These are phyloP conservation scores for Dorcoceras hygrometricum DNA, from an alignment of 257 asterid genomes.

Conservation along the genomic window DNA sequence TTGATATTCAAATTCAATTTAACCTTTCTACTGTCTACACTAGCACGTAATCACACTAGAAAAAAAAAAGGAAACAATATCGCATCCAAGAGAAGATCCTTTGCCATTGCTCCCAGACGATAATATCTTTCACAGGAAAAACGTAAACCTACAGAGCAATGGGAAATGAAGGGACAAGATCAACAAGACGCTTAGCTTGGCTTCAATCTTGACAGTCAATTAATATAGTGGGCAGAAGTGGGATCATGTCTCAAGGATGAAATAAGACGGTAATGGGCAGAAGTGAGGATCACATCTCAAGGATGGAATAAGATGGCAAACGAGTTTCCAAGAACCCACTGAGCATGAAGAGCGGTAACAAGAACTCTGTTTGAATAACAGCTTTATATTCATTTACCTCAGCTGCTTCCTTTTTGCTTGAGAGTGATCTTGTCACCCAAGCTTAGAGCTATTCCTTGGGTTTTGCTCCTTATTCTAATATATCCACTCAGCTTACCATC, in stretches of 20 bases:
- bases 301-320: neutral
- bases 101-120: too few relatives aligned
- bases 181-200: neutral
- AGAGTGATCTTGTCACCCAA: slow-evolving; percentile 97
- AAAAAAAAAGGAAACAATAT: too few relatives aligned
- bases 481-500: slow-evolving; percentile 92
- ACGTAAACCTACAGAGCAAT: too few relatives aligned
- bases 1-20: too few relatives aligned
- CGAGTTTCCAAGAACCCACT: neutral
- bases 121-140: too few relatives aligned
- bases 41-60: too few relatives aligned
- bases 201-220: neutral
- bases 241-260: neutral
- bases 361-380: neutral
- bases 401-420: slow-evolving; percentile 98
- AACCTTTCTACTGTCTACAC: too few relatives aligned
- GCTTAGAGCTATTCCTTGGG: slow-evolving; percentile 99
- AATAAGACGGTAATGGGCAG: neutral
- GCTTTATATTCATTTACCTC: slow-evolving; percentile 23
- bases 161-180: neutral
- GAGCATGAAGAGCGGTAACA: neutral
- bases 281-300: neutral
- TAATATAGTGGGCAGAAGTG: neutral
- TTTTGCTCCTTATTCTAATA: slow-evolving; percentile 97
- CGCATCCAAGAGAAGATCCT: too few relatives aligned